phyloP scores from a whole-genome alignment of 768 basidiomycete species.

The Suillus weaverae region DNA sequence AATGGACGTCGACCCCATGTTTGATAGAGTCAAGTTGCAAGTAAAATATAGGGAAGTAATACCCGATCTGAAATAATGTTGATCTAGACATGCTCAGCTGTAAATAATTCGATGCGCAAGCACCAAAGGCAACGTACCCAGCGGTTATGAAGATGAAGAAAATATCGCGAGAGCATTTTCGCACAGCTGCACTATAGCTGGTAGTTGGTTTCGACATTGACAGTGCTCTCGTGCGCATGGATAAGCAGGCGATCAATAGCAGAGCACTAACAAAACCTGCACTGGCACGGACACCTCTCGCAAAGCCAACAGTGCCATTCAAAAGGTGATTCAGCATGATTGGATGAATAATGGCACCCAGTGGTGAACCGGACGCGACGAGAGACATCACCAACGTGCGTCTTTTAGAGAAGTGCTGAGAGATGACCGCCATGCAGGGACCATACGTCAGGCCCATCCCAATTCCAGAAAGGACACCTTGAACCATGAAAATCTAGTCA shows the following conservation, averaged over 20 bases:
- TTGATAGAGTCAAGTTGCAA: constrained; percentile 56
- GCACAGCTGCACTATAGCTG: constrained; percentile 18
- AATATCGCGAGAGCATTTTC: constrained; percentile 24
- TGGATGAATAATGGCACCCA: constrained; percentile 59
- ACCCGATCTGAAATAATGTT: constrained; percentile 33
- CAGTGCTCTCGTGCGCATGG: constrained; percentile 39
- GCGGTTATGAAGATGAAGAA: constrained; percentile 26
- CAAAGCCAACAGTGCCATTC: constrained; percentile 47
- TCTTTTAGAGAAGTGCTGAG: constrained; percentile 44
- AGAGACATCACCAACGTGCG: constrained; percentile 47
- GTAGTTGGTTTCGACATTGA: constrained; percentile 9
- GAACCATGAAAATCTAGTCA: constrained; percentile 41
- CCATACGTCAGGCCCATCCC: constrained; percentile 46
- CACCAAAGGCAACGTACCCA: constrained; percentile 15
- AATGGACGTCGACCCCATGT: constrained; percentile 42
- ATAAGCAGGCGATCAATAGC: constrained; percentile 37
- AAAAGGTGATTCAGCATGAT: constrained; percentile 55
- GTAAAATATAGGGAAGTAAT: constrained; percentile 57
- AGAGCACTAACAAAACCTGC: constrained; percentile 39
- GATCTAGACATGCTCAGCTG: constrained; percentile 15
- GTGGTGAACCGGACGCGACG: constrained; percentile 45
- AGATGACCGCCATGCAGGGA: constrained; percentile 42
- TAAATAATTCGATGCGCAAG: constrained; percentile 3
- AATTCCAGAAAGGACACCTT: constrained; percentile 43
- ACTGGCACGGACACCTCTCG: constrained; percentile 39